Evolutionary conservation across 1,284 basidiomycete genomes (phyloP).

Genomic region (Rhodotorula sp.): DNA sequence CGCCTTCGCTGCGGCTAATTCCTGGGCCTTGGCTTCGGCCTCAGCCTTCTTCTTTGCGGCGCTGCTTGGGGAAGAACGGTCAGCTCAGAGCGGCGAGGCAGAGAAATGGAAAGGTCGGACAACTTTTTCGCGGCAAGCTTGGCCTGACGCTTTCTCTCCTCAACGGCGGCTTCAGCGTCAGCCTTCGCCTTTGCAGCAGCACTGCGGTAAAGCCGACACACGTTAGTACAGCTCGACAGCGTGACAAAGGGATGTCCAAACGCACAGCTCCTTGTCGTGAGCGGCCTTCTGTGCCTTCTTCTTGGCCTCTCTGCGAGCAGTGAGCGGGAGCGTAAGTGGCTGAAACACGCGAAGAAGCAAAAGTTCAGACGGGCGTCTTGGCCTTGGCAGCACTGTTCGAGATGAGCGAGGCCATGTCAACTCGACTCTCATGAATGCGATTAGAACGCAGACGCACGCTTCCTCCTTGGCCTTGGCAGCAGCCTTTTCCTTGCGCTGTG

Average conservation of each 20-base stretch:
- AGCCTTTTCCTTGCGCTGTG: not conserved
- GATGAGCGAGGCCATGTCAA: too few species aligned
- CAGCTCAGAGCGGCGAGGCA: not conserved
- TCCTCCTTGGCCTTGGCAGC: slow-evolving; percentile 1
- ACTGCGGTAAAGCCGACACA: not conserved
- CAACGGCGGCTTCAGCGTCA: not conserved
- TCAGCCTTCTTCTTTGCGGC: not conserved
- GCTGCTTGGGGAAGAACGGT: too few species aligned
- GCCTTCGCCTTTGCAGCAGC: not conserved
- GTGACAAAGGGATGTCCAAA: too few species aligned
- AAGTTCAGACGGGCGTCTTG: too few species aligned
- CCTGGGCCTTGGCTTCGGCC: slow-evolving; percentile 2
- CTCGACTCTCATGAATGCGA: too few species aligned
- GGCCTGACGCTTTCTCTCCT: not conserved
- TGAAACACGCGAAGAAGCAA: too few species aligned
- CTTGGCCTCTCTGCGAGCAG: too few species aligned
- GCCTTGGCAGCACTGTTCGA: too few species aligned
- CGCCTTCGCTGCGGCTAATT: slow-evolving; percentile 1
- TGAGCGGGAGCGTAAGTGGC: too few species aligned
- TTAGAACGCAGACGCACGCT: not conserved
- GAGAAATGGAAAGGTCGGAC: too few species aligned
- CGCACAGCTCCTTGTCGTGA: slow-evolving; percentile 1
- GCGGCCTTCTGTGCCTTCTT: not conserved
- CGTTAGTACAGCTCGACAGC: too few species aligned
- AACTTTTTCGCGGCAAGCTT: not conserved